Percentiles rank a stretch among this genome's conserved stretches.
These are phyloP conservation scores for Kwoniella heveanensis DNA, from an alignment of 768 basidiomycete genomes.

Conservation along the genomic window DNA sequence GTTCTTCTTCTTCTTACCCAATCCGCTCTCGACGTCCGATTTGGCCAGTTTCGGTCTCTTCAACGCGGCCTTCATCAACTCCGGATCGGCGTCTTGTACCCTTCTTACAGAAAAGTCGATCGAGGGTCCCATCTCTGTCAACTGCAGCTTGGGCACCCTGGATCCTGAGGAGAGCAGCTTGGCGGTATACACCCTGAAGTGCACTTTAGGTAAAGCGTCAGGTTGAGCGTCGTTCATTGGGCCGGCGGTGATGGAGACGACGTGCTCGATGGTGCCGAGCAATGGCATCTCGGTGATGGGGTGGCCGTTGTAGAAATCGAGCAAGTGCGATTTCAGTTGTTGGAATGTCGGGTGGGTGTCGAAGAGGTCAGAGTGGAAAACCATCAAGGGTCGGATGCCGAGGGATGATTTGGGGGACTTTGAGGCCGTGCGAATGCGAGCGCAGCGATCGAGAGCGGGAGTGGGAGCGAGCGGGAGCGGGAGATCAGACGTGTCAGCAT, in stretches of 20 bases:
- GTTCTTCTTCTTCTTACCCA: constrained; percentile 85
- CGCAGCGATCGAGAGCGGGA: not conserved
- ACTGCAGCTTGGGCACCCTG: constrained; percentile 76
- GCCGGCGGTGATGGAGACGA: constrained; percentile 54
- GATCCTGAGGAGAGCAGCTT: constrained; percentile 72
- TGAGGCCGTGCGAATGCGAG: not conserved
- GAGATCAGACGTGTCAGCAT: not conserved
- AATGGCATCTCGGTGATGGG: constrained; percentile 77
- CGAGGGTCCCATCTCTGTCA: constrained; percentile 86
- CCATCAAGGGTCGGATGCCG: constrained; percentile 88
- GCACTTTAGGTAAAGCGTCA: constrained; percentile 70
- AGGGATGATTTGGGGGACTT: constrained; percentile 85
- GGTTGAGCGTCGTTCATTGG: constrained; percentile 44
- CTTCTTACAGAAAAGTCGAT: constrained; percentile 81
- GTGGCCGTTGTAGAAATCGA: constrained; percentile 85
- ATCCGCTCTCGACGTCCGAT: constrained; percentile 77
- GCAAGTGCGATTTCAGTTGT: constrained; percentile 86
- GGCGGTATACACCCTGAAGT: constrained; percentile 83
- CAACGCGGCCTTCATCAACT: constrained; percentile 77
- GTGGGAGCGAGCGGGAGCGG: no score
- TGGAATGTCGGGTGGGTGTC: constrained; percentile 89
- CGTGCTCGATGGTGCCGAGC: constrained; percentile 56
- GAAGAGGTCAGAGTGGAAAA: constrained; percentile 93
- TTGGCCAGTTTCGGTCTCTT: constrained; percentile 85
- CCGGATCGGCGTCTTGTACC: constrained; percentile 72